Conservation (phyloP, 768 basidiomycete genomes). For the Pisolithus marmoratus region DNA sequence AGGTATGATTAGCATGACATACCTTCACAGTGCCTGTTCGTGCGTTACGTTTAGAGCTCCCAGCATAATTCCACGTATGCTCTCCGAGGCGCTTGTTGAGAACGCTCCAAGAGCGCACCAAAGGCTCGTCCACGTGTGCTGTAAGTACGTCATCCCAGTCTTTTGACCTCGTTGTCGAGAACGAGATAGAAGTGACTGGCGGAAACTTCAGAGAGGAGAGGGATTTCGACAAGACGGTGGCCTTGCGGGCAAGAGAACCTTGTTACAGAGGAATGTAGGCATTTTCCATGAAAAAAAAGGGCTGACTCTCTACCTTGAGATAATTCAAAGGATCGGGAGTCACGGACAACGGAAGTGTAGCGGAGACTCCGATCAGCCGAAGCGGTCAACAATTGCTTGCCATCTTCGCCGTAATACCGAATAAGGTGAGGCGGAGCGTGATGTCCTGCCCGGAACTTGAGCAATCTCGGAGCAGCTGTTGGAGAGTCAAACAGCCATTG, state of each 20-base stretch:
- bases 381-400: constrained; percentile 87
- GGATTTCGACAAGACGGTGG: constrained; percentile 70
- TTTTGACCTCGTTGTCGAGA: constrained; percentile 74
- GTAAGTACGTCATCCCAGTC: constrained; percentile 98
- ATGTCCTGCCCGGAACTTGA: constrained; percentile 92
- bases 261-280: neutral
- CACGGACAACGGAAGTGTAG: constrained; percentile 88
- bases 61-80: constrained; percentile 57
- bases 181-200: constrained; percentile 70
- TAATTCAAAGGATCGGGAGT: constrained; percentile 90
- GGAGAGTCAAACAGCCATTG: constrained; percentile 99
- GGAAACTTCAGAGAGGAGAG: constrained; percentile 81
- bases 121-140: constrained; percentile 77
- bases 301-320: constrained; percentile 66
- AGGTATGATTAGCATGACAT: constrained; percentile 2
- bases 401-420: constrained; percentile 95
- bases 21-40: constrained; percentile 70
- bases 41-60: constrained; percentile 42
- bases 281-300: neutral
- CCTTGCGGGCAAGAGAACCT: constrained; percentile 84
- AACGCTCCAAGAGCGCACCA: constrained; percentile 86
- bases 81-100: constrained; percentile 77
- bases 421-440: constrained; percentile 87
- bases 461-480: constrained; percentile 73
- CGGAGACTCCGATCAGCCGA: constrained; percentile 86